These are phyloP conservation scores for Bauhinia variegata DNA, from an alignment of 306 rosid genomes.

Conservation along the genomic window DNA sequence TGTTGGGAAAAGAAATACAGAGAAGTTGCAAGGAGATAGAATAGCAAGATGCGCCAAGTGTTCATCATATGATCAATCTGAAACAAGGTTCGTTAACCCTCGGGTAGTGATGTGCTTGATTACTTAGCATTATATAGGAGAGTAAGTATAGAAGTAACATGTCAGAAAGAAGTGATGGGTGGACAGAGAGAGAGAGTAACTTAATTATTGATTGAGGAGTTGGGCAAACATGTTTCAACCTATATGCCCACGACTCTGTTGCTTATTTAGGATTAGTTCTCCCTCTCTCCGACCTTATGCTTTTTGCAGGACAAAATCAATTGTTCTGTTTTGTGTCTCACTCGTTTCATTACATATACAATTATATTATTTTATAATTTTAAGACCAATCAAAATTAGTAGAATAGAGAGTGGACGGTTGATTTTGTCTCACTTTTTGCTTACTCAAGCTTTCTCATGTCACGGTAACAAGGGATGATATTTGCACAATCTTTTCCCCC, in stretches of 20 bases:
- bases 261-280: constrained; percentile 45
- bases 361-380: too few species aligned
- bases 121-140: constrained; percentile 51
- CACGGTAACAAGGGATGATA: background rate
- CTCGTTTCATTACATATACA: too few species aligned
- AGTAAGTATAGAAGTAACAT: constrained; percentile 37
- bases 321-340: too few species aligned
- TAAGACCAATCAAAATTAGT: too few species aligned
- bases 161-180: constrained; percentile 42
- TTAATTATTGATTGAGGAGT: constrained; percentile 69
- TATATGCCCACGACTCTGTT: constrained; percentile 63
- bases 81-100: constrained; percentile 36
- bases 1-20: constrained; percentile 53
- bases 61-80: constrained; percentile 51
- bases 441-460: constrained; percentile 18
- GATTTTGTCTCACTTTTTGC: too few species aligned
- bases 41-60: constrained; percentile 50
- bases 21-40: constrained; percentile 51
- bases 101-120: constrained; percentile 40
- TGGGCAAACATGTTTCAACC: constrained; percentile 65
- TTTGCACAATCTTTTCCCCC: too few species aligned
- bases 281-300: constrained; percentile 6
- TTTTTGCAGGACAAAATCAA: too few species aligned
- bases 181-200: constrained; percentile 29
- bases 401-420: too few species aligned